phyloP scores from a whole-genome alignment of 2,329 filamentous ascomycete genomes.

The Dactylella cylindrospora region DNA sequence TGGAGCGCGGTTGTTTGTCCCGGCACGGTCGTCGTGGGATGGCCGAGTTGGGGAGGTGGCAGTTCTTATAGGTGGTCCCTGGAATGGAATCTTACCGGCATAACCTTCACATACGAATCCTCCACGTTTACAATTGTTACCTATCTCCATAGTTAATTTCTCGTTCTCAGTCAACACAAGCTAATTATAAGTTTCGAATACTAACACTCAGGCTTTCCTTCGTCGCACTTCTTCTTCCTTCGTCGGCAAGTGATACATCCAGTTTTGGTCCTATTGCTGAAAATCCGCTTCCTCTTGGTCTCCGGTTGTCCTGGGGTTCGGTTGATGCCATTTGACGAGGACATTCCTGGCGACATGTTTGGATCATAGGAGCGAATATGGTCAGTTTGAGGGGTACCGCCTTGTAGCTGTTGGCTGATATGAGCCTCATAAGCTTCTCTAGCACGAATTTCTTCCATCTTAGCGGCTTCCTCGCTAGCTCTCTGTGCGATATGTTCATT shows the following conservation, averaged over 20 bases:
- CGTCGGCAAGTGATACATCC: slow-evolving; percentile 88
- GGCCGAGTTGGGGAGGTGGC: slow-evolving; percentile 64
- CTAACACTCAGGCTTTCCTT: slow-evolving; percentile 79
- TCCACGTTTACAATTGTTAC: slow-evolving; percentile 85
- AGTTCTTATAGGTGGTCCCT: slow-evolving; percentile 72
- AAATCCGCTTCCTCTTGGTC: slow-evolving; percentile 70
- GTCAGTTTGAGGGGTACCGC: slow-evolving; percentile 30
- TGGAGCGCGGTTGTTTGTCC: slow-evolving; percentile 19
- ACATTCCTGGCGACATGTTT: slow-evolving; percentile 38
- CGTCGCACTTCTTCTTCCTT: slow-evolving; percentile 97
- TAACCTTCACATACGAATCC: slow-evolving; percentile 92
- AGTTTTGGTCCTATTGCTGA: slow-evolving; percentile 94
- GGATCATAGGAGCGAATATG: slow-evolving; percentile 31
- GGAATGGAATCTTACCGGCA: slow-evolving; percentile 74
- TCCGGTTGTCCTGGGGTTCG: slow-evolving; percentile 36
- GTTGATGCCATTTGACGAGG: slow-evolving; percentile 18
- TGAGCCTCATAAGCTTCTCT: slow-evolving; percentile 33
- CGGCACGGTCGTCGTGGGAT: slow-evolving; percentile 33
- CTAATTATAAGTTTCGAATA: slow-evolving; percentile 56
- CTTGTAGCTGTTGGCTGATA: slow-evolving; percentile 24
- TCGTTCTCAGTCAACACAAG: slow-evolving; percentile 6
- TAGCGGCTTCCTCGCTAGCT: slow-evolving; percentile 37
- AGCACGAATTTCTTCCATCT: slow-evolving; percentile 35
- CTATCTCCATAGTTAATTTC: slow-evolving; percentile 53
- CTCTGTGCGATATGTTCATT: slow-evolving; percentile 37